Conservation (phyloP, 768 basidiomycete genomes). For the Fomitopsis serialis region DNA sequence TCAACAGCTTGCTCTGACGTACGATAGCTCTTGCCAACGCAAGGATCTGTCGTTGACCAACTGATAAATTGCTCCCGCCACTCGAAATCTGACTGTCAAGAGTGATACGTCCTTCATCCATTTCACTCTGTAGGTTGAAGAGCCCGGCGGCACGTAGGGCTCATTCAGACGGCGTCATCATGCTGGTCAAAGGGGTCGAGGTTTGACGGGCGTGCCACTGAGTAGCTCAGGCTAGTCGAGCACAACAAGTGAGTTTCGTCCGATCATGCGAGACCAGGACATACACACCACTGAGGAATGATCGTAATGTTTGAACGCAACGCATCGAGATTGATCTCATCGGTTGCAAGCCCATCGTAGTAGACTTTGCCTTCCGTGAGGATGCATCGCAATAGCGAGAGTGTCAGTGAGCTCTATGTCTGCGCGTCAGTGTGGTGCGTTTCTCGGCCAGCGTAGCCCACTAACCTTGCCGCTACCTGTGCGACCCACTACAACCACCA, state of each 20-base stretch:
- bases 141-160: conserved; percentile 45
- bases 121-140: conserved; percentile 31
- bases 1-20: conserved; percentile 47
- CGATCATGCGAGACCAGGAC: conserved; percentile 7
- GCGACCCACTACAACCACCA: conserved; percentile 33
- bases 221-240: conserved; percentile 40
- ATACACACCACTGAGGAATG: conserved; percentile 33
- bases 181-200: conserved; percentile 54
- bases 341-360: conserved; percentile 38
- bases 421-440: conserved; percentile 18
- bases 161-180: conserved; percentile 47
- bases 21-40: conserved; percentile 57
- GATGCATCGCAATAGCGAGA: conserved; percentile 44
- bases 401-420: conserved; percentile 42
- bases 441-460: not conserved
- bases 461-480: conserved; percentile 51
- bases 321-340: conserved; percentile 39
- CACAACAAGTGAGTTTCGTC: conserved; percentile 23
- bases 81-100: conserved; percentile 41
- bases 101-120: conserved; percentile 33
- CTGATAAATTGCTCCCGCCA: conserved; percentile 41
- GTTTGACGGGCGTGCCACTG: conserved; percentile 48
- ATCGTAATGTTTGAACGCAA: conserved; percentile 43
- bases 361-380: conserved; percentile 42
- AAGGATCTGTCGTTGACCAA: conserved; percentile 57